Base-by-base conservation (phyloP, 2,329 filamentous ascomycete species). In the Aspergillus sp. region DNA sequence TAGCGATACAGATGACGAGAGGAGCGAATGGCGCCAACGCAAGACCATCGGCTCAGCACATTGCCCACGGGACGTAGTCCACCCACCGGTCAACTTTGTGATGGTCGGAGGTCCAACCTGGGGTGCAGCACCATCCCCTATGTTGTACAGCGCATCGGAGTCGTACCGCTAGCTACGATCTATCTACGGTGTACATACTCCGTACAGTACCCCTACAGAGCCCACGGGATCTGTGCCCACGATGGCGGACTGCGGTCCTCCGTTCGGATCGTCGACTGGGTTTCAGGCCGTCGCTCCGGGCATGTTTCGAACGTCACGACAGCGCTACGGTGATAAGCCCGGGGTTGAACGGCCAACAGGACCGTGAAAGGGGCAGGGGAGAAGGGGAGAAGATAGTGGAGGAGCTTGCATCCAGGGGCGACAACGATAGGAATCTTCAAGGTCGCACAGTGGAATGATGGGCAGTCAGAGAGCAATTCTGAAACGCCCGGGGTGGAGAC, bases 401-500 rank as follows among this genome's bases (percentile, higher is more conserved):
- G 25, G 25, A 29, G 25, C 25, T 29, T 10, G 4, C 9, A 29
- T 29, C 25, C 9, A 10, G 25, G 25, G 25, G 25, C 25, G 25
- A 29, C 25, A 10, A 11, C 25, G 25, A 29, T 29, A 29, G 25
- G 25, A 29, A 29, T 29, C 25, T 10, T 29, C 25, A 29, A 29
- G 25, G 25, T 29, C 25, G 7, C 25, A 29, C 25, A 29, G 17
- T 41, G 48, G 36, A 54, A 54, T 48, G 48, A 50, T 48, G 43
- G 50, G 29, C 49, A 54, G 20, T 31, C 47, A 41, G 46, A 51
- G 50, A 50, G 34, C 45, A 44, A 52, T 50, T 52, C 50, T 57
- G 58, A 60, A 60, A 60, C 58, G 48, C 52, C 50, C 54, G 41
- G 45, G 46, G 58, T 58, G 56, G 58, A 56, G 47, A 32, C 25